A percentile compares a stretch with the other conserved stretches of the same genome.
Evolutionary conservation across 2,329 filamentous ascomycete genomes (phyloP).

Genomic region (Aureobasidium sp.): DNA sequence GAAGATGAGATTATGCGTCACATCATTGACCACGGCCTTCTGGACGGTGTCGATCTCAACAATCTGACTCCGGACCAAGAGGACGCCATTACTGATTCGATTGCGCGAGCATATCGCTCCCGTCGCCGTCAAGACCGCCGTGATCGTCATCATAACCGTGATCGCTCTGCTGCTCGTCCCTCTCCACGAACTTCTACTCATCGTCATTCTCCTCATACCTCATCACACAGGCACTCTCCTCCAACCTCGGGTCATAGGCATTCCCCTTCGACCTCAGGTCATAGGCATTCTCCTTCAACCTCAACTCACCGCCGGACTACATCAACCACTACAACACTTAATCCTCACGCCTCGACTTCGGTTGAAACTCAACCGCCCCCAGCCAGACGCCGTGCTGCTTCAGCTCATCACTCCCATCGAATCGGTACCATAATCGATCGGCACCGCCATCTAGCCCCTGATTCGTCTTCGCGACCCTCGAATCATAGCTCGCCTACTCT

Average conservation of each 20-base stretch:
- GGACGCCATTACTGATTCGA: constrained; percentile 81
- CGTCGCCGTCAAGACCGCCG: constrained; percentile 35
- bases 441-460: neutral
- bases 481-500: constrained; percentile 18
- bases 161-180: neutral
- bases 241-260: neutral
- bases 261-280: neutral
- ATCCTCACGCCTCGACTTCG: neutral
- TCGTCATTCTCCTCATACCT: constrained; percentile 1
- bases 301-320: neutral
- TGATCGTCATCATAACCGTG: constrained; percentile 36
- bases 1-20: constrained; percentile 83
- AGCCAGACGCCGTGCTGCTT: constrained; percentile 1
- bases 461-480: neutral
- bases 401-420: neutral
- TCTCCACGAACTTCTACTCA: neutral
- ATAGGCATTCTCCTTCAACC: neutral
- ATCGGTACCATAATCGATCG: neutral
- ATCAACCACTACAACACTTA: neutral
- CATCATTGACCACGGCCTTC: constrained; percentile 75
- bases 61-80: constrained; percentile 77
- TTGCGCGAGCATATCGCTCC: constrained; percentile 78
- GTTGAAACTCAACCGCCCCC: neutral
- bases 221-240: neutral
- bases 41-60: constrained; percentile 82